A percentile compares a stretch with the other conserved stretches of the same genome.
phyloP scores from a whole-genome alignment of 345 rosid species.

The Euphorbia peplus region DNA sequence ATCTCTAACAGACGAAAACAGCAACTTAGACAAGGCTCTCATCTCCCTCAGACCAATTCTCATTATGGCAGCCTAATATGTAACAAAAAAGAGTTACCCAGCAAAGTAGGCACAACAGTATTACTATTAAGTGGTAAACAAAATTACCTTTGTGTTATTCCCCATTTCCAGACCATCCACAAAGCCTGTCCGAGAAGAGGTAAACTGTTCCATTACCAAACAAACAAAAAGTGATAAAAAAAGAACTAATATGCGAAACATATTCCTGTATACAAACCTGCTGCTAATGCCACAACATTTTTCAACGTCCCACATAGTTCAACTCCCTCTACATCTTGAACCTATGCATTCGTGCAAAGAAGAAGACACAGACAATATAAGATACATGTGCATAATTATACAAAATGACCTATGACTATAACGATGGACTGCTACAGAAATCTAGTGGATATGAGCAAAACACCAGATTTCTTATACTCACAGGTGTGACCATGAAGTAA shows the following conservation, averaged over 20 bases:
- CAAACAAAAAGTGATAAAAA: neutral
- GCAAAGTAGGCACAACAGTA: too few species aligned
- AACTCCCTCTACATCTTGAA: slow-evolving; percentile 92
- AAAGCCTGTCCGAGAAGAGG: slow-evolving; percentile 46
- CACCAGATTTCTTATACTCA: slow-evolving; percentile 31
- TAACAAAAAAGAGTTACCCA: neutral
- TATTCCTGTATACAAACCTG: slow-evolving; percentile 40
- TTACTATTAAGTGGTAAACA: too few species aligned
- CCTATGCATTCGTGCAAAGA: slow-evolving; percentile 36
- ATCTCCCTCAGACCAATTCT: slow-evolving; percentile 95
- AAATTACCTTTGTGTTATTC: slow-evolving; percentile 93
- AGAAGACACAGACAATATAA: neutral
- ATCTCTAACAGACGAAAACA: slow-evolving; percentile 82
- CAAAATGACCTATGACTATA: neutral
- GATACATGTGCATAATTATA: neutral
- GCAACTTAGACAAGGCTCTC: slow-evolving; percentile 76
- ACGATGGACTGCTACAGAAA: neutral
- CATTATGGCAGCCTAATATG: slow-evolving; percentile 85
- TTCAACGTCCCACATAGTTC: slow-evolving; percentile 95
- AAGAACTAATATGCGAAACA: neutral
- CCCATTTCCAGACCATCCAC: slow-evolving; percentile 98
- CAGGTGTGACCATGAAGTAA: slow-evolving; percentile 81
- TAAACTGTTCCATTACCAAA: slow-evolving; percentile 8
- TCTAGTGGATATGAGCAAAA: neutral
- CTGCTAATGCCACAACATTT: slow-evolving; percentile 93